phyloP scores from a whole-genome alignment of 2,329 filamentous ascomycete species.

The Diaporthe vexans region DNA sequence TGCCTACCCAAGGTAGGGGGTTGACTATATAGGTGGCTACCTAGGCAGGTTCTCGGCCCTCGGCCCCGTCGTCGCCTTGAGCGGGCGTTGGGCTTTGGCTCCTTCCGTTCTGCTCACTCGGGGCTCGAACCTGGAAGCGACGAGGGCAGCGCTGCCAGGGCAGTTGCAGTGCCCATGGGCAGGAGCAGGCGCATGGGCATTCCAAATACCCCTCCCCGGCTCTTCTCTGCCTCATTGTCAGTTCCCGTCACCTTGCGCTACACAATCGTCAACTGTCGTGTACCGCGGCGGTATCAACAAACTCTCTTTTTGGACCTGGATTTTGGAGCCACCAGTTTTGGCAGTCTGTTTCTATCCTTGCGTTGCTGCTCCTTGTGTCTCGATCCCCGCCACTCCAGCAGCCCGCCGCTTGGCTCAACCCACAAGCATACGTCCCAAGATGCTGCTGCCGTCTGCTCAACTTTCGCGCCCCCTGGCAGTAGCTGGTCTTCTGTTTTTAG shows the following conservation, averaged over 20 bases:
- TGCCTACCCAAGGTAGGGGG: background rate
- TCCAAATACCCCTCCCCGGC: background rate
- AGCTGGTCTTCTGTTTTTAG: constrained; percentile 16
- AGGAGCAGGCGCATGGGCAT: background rate
- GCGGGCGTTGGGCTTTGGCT: background rate
- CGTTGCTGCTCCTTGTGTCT: background rate
- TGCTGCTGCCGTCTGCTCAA: constrained; percentile 39
- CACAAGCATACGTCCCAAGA: constrained; percentile 22
- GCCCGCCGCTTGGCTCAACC: background rate
- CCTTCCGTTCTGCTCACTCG: background rate
- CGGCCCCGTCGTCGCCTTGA: background rate
- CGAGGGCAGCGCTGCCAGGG: background rate
- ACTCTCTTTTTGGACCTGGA: constrained; percentile 41
- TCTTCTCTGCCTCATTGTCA: background rate
- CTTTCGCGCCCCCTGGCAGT: constrained; percentile 32
- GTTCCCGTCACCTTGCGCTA: constrained; percentile 19
- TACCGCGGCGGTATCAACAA: background rate
- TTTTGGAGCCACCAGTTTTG: constrained; percentile 44
- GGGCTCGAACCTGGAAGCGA: background rate
- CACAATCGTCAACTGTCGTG: background rate
- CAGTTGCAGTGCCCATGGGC: background rate
- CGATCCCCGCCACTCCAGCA: background rate
- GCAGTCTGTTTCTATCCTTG: constrained; percentile 29
- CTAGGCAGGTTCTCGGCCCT: background rate
- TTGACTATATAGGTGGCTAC: background rate